Evolutionary conservation across 768 basidiomycete species (phyloP).

Genomic region (Vararia minispora): DNA sequence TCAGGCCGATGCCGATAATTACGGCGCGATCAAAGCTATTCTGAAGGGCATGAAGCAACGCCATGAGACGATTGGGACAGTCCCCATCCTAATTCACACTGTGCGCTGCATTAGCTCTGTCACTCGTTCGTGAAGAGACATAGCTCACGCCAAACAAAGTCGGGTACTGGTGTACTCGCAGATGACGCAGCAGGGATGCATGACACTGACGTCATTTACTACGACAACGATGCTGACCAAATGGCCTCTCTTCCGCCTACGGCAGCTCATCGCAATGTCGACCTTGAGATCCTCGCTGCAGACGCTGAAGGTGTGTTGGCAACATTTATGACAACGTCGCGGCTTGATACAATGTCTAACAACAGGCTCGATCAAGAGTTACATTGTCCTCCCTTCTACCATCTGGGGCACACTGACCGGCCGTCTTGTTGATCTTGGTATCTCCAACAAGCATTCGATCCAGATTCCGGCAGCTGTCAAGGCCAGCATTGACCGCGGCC

Average conservation of each 20-base stretch:
- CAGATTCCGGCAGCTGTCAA: slow-evolving; percentile 40
- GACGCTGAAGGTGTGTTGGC: slow-evolving; percentile 30
- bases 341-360: slow-evolving; percentile 8
- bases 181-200: slow-evolving; percentile 33
- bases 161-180: slow-evolving; percentile 25
- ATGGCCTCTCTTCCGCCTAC: slow-evolving; percentile 34
- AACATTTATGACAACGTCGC: not conserved
- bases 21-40: slow-evolving; percentile 31
- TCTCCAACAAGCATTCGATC: slow-evolving; percentile 41
- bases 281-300: slow-evolving; percentile 34
- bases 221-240: slow-evolving; percentile 34
- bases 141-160: not conserved
- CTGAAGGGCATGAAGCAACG: slow-evolving; percentile 42
- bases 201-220: slow-evolving; percentile 30
- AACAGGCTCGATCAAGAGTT: slow-evolving; percentile 36
- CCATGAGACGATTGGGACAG: slow-evolving; percentile 27
- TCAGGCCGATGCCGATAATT: slow-evolving; percentile 38
- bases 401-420: slow-evolving; percentile 48
- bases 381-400: slow-evolving; percentile 43
- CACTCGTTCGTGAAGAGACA: too few relatives aligned
- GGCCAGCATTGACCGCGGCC: slow-evolving; percentile 32
- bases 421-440: slow-evolving; percentile 35
- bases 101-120: too few relatives aligned
- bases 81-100: slow-evolving; percentile 48
- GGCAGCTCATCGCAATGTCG: slow-evolving; percentile 39